Evolutionary conservation across 331 rosid genomes (phyloP), one percentile per base, ranked within the genome.

Genomic region (Phaseolus coccineus): DNA sequence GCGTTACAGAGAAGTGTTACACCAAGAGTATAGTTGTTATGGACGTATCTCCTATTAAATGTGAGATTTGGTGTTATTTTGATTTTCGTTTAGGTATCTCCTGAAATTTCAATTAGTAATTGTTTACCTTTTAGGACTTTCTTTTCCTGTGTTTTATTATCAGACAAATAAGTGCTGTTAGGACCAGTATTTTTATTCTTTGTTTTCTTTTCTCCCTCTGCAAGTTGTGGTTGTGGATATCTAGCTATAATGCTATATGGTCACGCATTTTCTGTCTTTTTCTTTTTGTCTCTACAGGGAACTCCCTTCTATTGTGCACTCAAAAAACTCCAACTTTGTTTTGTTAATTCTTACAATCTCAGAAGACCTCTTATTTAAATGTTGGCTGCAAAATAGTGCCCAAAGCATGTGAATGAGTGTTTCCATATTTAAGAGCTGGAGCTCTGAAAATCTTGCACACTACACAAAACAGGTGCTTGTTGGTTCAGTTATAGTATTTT

Each of bases 191-290:
- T 80, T 51, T 63, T 80, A 81, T 85, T 85, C 56, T 77, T 44
- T 33, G 65, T 81, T 84, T 24, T 81, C 27, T 28, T 77, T 80
- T 84, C 24, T 70, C 77, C 68, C 64, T 82, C n/a, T 73, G 68
- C 92, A 91, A 95, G 84, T 89, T 90, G 97, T 76, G 89, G 83
- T 78, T 83, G 76, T 84, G 88, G 87, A 80, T 88, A 72, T 71
- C 67, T 79, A 12, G 77, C 82, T 73, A 72, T 74, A 66, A 76
- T 37, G 78, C 82, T 76, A 72, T 74, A 66, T 78, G 75, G 83
- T 76, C 85, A 65, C 57, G 30, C 80, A 73, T 77, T 81, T 78
- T 79, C 83, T 82, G 87, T 83, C 90, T 77, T 83, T 76, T 77
- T 61, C 86, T 77, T 13, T 77, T 40, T 83, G 88, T 79, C 88